Evolutionary conservation across 257 asterid genomes (phyloP).

Genomic region (Capsicum baccatum): DNA sequence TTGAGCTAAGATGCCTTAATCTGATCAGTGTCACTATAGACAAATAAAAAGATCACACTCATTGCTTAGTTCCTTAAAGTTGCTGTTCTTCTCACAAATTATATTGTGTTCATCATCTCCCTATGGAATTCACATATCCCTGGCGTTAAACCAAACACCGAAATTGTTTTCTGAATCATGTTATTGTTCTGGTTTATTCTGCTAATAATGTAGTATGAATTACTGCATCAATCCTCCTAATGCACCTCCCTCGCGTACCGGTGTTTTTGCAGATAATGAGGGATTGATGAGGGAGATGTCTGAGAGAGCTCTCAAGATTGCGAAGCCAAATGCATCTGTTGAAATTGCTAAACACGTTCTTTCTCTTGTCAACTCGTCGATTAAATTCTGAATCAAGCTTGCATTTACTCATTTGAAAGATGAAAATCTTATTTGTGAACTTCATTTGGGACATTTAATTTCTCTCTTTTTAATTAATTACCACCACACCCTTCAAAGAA

Average conservation of each 20-base stretch:
- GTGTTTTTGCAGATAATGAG: slow-evolving; percentile 46
- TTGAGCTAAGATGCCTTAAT: neutral
- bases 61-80: neutral
- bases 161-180: neutral
- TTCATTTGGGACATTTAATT: neutral
- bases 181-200: neutral
- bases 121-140: slow-evolving; percentile 3
- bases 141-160: too few species aligned
- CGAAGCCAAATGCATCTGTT: slow-evolving; percentile 54
- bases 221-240: neutral
- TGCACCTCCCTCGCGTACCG: neutral
- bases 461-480: neutral
- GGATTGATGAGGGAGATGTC: slow-evolving; percentile 52
- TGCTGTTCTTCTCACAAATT: neutral
- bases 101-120: neutral
- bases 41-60: neutral
- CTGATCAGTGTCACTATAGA: neutral
- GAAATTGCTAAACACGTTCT: slow-evolving; percentile 51
- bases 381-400: slow-evolving; percentile 2
- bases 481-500: neutral
- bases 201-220: neutral
- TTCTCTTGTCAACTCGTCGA: slow-evolving; percentile 43
- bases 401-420: neutral
- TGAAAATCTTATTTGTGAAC: neutral
- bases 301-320: slow-evolving; percentile 55